Evolutionary conservation across 1,284 basidiomycete genomes (phyloP).

Genomic region (Ganoderma sp.): DNA sequence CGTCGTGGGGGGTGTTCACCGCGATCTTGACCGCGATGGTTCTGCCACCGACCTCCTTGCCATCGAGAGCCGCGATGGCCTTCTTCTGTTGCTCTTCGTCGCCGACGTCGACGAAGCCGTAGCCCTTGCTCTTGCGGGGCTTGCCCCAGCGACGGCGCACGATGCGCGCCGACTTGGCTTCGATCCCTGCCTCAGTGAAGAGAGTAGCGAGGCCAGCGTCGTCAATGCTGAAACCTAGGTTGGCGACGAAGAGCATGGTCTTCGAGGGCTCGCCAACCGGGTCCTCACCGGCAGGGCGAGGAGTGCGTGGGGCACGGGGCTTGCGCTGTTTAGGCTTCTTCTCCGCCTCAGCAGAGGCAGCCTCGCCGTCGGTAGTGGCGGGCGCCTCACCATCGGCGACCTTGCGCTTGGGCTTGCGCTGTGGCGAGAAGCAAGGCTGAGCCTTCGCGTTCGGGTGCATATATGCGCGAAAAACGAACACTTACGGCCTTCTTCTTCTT

Average conservation of each 20-base stretch:
- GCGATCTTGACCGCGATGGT: slow-evolving; percentile 88
- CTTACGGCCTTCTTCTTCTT: slow-evolving; percentile 71
- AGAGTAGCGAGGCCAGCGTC: slow-evolving; percentile 77
- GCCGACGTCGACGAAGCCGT: slow-evolving; percentile 92
- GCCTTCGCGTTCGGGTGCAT: slow-evolving; percentile 24
- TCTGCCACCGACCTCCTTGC: slow-evolving; percentile 82
- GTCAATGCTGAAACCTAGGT: slow-evolving; percentile 90
- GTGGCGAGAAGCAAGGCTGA: slow-evolving; percentile 20
- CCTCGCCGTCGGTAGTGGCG: slow-evolving; percentile 39
- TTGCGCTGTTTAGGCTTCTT: slow-evolving; percentile 67
- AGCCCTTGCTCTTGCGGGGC: slow-evolving; percentile 87
- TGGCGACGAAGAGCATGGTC: slow-evolving; percentile 92
- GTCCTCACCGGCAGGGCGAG: slow-evolving; percentile 74
- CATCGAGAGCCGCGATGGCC: slow-evolving; percentile 81
- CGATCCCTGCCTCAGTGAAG: slow-evolving; percentile 84
- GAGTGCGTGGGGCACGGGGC: slow-evolving; percentile 59
- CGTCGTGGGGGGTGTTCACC: slow-evolving; percentile 60
- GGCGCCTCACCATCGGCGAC: slow-evolving; percentile 53
- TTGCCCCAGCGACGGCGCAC: slow-evolving; percentile 83
- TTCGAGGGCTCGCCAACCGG: slow-evolving; percentile 82
- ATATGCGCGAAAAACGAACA: slow-evolving; percentile 20
- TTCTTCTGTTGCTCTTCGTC: slow-evolving; percentile 84
- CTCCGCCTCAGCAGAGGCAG: slow-evolving; percentile 34
- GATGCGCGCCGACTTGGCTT: slow-evolving; percentile 83
- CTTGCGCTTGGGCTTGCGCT: slow-evolving; percentile 59